Percentiles rank a stretch among this genome's conserved stretches.
Evolutionary conservation across 495 filamentous ascomycete species (phyloP).

Genomic region (Aspergillus taichungensis): DNA sequence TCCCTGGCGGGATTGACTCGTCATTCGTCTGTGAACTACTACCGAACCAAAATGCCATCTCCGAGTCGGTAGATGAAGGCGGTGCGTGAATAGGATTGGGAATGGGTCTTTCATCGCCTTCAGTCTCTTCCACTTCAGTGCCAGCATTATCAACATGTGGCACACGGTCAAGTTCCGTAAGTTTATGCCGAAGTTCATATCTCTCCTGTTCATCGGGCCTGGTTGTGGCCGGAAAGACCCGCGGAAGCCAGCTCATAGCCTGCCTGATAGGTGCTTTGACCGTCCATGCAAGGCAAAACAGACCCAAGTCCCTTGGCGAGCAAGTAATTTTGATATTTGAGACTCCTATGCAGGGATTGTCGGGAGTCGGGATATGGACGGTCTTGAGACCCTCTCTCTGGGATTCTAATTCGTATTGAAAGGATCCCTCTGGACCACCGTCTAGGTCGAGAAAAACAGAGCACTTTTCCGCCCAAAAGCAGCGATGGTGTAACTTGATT

Average conservation of each 20-base stretch:
- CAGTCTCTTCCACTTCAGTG: background rate
- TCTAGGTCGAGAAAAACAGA: constrained; percentile 21
- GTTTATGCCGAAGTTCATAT: constrained; percentile 5
- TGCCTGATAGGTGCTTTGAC: constrained; percentile 4
- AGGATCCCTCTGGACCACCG: constrained; percentile 28
- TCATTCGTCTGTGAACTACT: background rate
- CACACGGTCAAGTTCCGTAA: constrained; percentile 1
- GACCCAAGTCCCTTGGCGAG: constrained; percentile 12
- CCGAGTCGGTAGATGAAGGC: too few relatives aligned
- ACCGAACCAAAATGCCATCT: background rate
- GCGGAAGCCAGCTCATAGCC: constrained; percentile 20
- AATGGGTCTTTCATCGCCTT: background rate
- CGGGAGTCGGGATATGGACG: constrained; percentile 11
- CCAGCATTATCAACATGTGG: background rate
- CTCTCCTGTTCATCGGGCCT: constrained; percentile 1
- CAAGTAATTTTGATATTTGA: constrained; percentile 20
- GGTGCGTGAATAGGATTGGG: too few relatives aligned
- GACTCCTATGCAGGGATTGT: constrained; percentile 7
- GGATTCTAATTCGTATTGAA: constrained; percentile 10
- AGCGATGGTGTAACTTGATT: constrained; percentile 20
- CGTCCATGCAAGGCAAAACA: constrained; percentile 26
- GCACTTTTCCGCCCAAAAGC: constrained; percentile 28
- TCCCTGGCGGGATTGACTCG: too few relatives aligned
- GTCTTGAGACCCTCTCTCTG: constrained; percentile 4
- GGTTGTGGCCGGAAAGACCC: constrained; percentile 11